Base-by-base conservation (phyloP, 2,329 filamentous ascomycete species). In the Aspergillus pseudotamarii region DNA sequence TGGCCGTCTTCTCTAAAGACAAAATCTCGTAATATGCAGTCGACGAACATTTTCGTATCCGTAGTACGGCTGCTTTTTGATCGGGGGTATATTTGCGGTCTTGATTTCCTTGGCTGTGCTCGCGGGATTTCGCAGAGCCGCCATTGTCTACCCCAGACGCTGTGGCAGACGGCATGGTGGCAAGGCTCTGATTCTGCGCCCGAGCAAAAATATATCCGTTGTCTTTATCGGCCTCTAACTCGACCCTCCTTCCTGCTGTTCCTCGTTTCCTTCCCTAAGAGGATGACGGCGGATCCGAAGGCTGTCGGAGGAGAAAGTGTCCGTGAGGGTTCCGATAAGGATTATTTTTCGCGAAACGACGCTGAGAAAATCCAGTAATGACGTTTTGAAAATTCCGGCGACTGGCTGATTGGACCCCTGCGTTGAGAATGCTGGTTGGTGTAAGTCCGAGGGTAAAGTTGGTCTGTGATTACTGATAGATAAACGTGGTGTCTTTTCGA, bases 21-120 rank as follows among this genome's bases (percentile, higher is more conserved):
- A 99, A 82, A 70, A 99, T 98, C 77, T 98, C 95, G 82, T 99
- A 99, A 80, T 96, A 99, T 21, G 92, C 92, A 4, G 93, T 97
- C 26, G 91, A 82, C 45, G 86, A 84, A 81, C 95, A 99, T 82
- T 86, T 88, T 69, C 92, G 89, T 76, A 99, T 95, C 68, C 95
- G 88, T 72, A 96, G 82, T 36, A 99, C 95, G 30, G 94, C 94
- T 2, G 91, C 89, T 78, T 96, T 95, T 76, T 99, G 95, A 71
- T 97, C 94, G 34, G 87, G 83, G 1, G 95, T 99, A 80, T 89
- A 97, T 75, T 91, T 83, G 62, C 80, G 77, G 23, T 83, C 81
- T 70, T 83, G 82, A 57, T 82, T 83, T 34, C 82, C 82, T 66
- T 83, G 81, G 46, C 81, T 83, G 66, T 83, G 81, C 23, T 82